Base-by-base conservation (phyloP, 257 asterid species). In the Agastache rugosa region DNA sequence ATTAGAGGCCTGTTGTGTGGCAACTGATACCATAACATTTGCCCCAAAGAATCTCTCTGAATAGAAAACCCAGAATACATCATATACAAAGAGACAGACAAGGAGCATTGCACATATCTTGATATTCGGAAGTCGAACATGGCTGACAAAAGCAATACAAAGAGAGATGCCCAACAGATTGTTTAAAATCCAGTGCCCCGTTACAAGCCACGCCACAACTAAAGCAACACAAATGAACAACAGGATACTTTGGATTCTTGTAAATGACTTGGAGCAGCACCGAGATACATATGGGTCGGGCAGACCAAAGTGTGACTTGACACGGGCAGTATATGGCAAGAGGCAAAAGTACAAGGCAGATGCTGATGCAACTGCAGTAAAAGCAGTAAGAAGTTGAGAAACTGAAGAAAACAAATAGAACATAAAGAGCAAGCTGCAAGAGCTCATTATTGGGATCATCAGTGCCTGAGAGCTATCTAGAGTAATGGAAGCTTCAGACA, bases 121-220 rank as follows among this genome's bases (percentile, higher is more conserved):
- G 86, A 94, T 94, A 79, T 94, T 94, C 37, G 97, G 99, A 58
- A 94, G 89, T 67, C 98, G 96, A 65, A 94, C 96, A 75, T 94
- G 99, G 87, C 99, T 92, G 69, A 94, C 99, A 80, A 94, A 94
- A 54, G 98, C 98, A 37, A 92, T 82, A 75, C 99, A 92, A n/a
- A 94, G 93, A 75, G 99, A 94, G 69, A 94, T 82, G 41, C 98
- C 99, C 90, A 94, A 59, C 76, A 94, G 60, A 64, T 94, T 94
- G 90, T 94, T 94, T 81, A 94, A 77, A 65, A 94, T 76, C 99
- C 99, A 94, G 77, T 92, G 87, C 58, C 98, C 99, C 6, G 98
- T 72, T 39, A 94, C 85, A 75, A 94, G 97, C 99, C 99, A 92
- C 4, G 89, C 72, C 16, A 80, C 80, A 31, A 92, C 97, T 58